phyloP scores from a whole-genome alignment of 1,284 basidiomycete species.

The Malassezia equina region DNA sequence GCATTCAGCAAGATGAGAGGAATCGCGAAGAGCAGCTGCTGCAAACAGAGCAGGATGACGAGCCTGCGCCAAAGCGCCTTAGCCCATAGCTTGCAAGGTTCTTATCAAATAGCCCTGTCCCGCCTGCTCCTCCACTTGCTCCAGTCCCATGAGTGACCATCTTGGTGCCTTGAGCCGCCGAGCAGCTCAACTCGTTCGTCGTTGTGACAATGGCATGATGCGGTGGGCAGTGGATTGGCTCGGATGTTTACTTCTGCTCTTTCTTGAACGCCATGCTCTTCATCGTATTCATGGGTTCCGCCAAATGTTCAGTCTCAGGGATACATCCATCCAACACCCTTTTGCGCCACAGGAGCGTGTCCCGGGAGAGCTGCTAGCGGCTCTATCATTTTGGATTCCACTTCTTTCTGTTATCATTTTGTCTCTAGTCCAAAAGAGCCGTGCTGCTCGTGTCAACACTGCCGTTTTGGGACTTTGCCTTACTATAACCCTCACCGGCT shows the following conservation, averaged over 20 bases:
- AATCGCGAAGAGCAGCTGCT: not conserved
- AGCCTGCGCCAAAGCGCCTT: not conserved
- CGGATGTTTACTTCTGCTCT: slow-evolving; percentile 21
- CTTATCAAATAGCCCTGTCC: not conserved
- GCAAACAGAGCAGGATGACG: not conserved
- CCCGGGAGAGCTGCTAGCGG: slow-evolving; percentile 54
- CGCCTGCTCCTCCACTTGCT: not conserved
- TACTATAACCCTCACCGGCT: slow-evolving; percentile 63
- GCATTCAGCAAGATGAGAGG: slow-evolving; percentile 2
- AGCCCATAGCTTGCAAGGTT: not conserved
- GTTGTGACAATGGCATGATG: not conserved
- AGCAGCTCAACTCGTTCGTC: not conserved
- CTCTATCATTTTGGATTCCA: slow-evolving; percentile 40
- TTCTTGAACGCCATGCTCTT: slow-evolving; percentile 52
- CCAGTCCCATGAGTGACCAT: not conserved
- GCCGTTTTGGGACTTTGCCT: slow-evolving; percentile 67
- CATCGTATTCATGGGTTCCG: slow-evolving; percentile 66
- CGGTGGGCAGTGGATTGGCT: slow-evolving; percentile 33
- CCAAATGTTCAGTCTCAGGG: slow-evolving; percentile 50
- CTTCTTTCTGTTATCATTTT: slow-evolving; percentile 57
- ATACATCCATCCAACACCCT: slow-evolving; percentile 59
- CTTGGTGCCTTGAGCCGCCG: not conserved
- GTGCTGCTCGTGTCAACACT: slow-evolving; percentile 80
- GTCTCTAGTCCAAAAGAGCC: slow-evolving; percentile 62
- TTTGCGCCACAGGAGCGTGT: slow-evolving; percentile 71